Evolutionary conservation across 805 yeast genomes (phyloP).

Genomic region (Lachancea thermotolerans): DNA sequence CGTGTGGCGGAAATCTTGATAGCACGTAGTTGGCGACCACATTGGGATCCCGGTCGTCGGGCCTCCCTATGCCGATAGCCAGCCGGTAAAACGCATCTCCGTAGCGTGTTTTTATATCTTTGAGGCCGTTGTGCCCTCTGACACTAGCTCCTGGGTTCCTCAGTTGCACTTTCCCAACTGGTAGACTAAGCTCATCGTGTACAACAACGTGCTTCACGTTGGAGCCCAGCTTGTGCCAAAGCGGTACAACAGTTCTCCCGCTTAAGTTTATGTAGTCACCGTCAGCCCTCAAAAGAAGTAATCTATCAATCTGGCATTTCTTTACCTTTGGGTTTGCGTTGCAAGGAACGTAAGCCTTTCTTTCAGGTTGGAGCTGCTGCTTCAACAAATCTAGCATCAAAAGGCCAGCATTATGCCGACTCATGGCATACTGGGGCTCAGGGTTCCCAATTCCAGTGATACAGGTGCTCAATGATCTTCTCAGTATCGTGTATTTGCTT

Average conservation of each 20-base stretch:
- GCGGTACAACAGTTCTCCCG: conserved; percentile 48
- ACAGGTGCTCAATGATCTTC: conserved; percentile 17
- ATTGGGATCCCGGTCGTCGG: conserved; percentile 38
- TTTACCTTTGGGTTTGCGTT: conserved; percentile 9
- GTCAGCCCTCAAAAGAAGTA: conserved; percentile 45
- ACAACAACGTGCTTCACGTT: conserved; percentile 48
- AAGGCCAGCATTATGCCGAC: conserved; percentile 80
- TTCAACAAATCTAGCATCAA: conserved; percentile 37
- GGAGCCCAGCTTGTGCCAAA: conserved; percentile 38
- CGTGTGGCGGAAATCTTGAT: conserved; percentile 41
- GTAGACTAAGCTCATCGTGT: conserved; percentile 72
- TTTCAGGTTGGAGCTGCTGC: conserved; percentile 17
- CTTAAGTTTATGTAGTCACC: conserved; percentile 60
- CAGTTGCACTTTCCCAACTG: conserved; percentile 58
- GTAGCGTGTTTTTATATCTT: conserved; percentile 42
- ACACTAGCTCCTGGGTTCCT: conserved; percentile 54
- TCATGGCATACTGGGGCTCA: conserved; percentile 47
- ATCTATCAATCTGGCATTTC: conserved; percentile 19
- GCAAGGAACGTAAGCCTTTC: conserved; percentile 11
- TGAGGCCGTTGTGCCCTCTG: conserved; percentile 82
- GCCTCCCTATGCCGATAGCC: conserved; percentile 73
- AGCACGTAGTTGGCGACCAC: conserved; percentile 60
- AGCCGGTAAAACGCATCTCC: conserved; percentile 55
- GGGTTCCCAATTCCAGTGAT: conserved; percentile 62
- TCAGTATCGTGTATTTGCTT: not conserved